A percentile compares a stretch with the other conserved stretches of the same genome.
Conservation (phyloP, 2,329 filamentous ascomycete genomes). For the Cytospora mali region DNA sequence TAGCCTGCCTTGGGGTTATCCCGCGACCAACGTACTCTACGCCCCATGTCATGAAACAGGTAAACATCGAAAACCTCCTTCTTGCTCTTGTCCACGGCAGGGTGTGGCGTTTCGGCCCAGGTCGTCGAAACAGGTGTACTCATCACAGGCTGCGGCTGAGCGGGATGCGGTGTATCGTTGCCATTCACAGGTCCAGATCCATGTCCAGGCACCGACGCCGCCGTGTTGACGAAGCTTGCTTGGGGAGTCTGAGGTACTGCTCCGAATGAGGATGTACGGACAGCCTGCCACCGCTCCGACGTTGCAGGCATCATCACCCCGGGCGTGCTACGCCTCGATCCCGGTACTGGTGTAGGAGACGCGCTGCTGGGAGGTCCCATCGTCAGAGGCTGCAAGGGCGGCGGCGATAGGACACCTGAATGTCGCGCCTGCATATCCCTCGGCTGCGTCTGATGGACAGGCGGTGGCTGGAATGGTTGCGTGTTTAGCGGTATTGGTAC, state of each 20-base stretch:
- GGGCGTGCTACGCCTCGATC: constrained; percentile 15
- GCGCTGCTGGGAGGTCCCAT: constrained; percentile 21
- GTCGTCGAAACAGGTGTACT: not conserved
- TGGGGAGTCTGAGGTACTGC: not conserved
- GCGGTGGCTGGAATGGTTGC: constrained; percentile 6
- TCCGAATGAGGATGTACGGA: constrained; percentile 3
- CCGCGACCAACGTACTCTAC: constrained; percentile 18
- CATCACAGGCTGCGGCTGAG: not conserved
- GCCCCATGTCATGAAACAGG: constrained; percentile 16
- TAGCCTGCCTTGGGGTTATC: constrained; percentile 8
- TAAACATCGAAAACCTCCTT: constrained; percentile 21
- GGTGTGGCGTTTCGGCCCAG: not conserved
- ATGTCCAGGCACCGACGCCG: not conserved
- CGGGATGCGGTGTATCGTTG: not conserved
- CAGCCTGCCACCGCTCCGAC: constrained; percentile 16
- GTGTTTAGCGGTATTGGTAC: constrained; percentile 15
- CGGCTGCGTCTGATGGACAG: not conserved
- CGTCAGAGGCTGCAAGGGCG: constrained; percentile 18
- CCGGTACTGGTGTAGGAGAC: constrained; percentile 24
- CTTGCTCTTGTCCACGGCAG: not conserved
- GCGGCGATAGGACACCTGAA: constrained; percentile 19
- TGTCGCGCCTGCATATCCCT: constrained; percentile 1
- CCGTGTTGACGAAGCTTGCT: not conserved
- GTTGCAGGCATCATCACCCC: constrained; percentile 9
- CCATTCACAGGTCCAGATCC: not conserved